Evolutionary conservation across 768 basidiomycete genomes (phyloP).

Genomic region (Cyathus striatus): DNA sequence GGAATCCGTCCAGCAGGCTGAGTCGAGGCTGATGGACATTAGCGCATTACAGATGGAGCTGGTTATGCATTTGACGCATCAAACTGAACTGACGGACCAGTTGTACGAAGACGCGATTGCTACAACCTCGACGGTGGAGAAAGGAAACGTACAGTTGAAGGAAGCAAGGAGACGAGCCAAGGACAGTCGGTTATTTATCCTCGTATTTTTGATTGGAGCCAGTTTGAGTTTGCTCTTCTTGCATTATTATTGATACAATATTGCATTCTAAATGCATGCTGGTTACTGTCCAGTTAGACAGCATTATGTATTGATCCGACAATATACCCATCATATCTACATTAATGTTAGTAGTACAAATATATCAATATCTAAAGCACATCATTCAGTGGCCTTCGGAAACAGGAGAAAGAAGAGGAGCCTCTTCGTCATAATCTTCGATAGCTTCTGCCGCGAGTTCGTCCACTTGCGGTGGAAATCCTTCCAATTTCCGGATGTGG

Average conservation of each 20-base stretch:
- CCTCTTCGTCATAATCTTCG: conserved; percentile 57
- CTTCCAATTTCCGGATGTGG: conserved; percentile 53
- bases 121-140: conserved; percentile 79
- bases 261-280: no score
- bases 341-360: neutral
- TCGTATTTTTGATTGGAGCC: conserved; percentile 90
- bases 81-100: conserved; percentile 90
- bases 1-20: conserved; percentile 87
- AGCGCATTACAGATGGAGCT: conserved; percentile 90
- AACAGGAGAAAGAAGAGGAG: conserved; percentile 42
- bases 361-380: neutral
- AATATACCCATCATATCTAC: conserved; percentile 2
- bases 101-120: conserved; percentile 93
- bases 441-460: conserved; percentile 55
- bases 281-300: neutral
- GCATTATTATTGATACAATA: conserved; percentile 76
- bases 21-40: conserved; percentile 89
- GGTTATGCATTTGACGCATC: conserved; percentile 78
- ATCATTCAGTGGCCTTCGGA: neutral
- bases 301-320: conserved; percentile 9
- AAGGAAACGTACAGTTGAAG: conserved; percentile 85
- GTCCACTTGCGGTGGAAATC: conserved; percentile 40
- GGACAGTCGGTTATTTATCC: conserved; percentile 84
- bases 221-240: conserved; percentile 89
- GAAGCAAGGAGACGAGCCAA: conserved; percentile 85